A percentile compares a stretch with the other conserved stretches of the same genome.
These are phyloP conservation scores for Saccharomycopsis capsularis DNA, from an alignment of 805 yeast species.

Conservation along the genomic window DNA sequence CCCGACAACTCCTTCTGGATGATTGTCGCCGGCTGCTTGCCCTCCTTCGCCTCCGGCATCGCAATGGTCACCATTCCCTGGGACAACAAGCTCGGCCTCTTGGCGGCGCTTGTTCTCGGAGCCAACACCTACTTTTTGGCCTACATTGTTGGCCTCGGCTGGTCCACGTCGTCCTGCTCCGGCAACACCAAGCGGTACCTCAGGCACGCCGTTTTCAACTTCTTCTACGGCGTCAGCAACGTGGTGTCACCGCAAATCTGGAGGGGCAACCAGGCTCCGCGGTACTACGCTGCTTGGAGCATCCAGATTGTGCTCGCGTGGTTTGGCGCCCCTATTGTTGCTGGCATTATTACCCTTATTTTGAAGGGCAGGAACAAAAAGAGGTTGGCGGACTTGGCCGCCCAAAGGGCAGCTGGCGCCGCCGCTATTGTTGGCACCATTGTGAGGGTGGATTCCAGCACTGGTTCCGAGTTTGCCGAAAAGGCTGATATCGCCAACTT, in stretches of 20 bases:
- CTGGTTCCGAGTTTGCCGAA: conserved; percentile 18
- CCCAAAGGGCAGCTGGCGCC: conserved; percentile 9
- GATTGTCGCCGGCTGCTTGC: conserved; percentile 27
- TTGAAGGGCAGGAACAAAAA: conserved; percentile 33
- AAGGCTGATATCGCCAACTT: conserved; percentile 36
- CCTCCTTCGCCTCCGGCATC: conserved; percentile 37
- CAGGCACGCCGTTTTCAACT: conserved; percentile 34
- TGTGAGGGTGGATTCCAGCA: conserved; percentile 16
- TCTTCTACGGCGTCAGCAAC: conserved; percentile 36
- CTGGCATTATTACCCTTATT: conserved; percentile 33
- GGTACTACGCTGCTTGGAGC: conserved; percentile 40
- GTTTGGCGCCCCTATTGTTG: conserved; percentile 31
- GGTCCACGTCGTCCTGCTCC: conserved; percentile 30
- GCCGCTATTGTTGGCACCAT: conserved; percentile 21
- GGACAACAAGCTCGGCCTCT: conserved; percentile 33
- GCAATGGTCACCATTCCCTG: conserved; percentile 37
- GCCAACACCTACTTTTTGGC: conserved; percentile 30
- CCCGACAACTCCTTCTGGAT: conserved; percentile 31
- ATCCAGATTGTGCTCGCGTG: conserved; percentile 42
- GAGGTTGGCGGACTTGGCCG: conserved; percentile 25
- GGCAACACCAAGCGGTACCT: conserved; percentile 40
- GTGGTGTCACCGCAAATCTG: conserved; percentile 44
- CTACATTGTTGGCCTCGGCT: conserved; percentile 23
- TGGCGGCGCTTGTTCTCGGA: conserved; percentile 37
- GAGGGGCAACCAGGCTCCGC: conserved; percentile 32